Evolutionary conservation across 208 protist genomes (phyloP).

Genomic region (Naegleria lovaniensis): DNA sequence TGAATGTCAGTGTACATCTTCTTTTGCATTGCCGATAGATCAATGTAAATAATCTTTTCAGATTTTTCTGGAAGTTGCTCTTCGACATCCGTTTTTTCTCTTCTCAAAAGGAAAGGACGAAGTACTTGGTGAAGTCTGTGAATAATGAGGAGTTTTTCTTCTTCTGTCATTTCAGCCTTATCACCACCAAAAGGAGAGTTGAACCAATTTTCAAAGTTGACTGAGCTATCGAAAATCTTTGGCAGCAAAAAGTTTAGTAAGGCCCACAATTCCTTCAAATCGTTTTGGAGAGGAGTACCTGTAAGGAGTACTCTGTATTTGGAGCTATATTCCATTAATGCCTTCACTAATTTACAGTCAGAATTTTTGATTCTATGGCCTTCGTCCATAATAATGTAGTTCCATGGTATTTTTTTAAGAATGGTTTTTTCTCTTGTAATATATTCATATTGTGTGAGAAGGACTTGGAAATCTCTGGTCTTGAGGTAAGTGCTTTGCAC

Average conservation of each 20-base stretch:
- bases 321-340: not conserved
- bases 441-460: constrained; percentile 89
- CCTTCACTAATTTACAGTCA: not conserved
- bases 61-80: constrained; percentile 63
- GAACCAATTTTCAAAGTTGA: constrained; percentile 52
- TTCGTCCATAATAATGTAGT: constrained; percentile 88
- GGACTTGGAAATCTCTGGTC: constrained; percentile 69
- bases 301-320: not conserved
- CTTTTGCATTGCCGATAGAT: not conserved
- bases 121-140: constrained; percentile 64
- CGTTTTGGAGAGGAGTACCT: constrained; percentile 65
- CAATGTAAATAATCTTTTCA: constrained; percentile 22
- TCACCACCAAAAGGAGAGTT: constrained; percentile 18
- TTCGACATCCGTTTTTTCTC: constrained; percentile 72
- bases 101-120: constrained; percentile 71
- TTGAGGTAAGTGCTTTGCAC: not conserved
- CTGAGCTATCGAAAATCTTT: constrained; percentile 40
- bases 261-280: constrained; percentile 55
- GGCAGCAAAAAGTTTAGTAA: constrained; percentile 53
- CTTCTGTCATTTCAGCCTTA: constrained; percentile 23
- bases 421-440: constrained; percentile 64
- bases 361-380: constrained; percentile 86
- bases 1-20: not conserved
- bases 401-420: constrained; percentile 77
- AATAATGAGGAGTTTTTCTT: constrained; percentile 36